phyloP scores from a whole-genome alignment of 768 basidiomycete species.

The Mrakia frigida region DNA sequence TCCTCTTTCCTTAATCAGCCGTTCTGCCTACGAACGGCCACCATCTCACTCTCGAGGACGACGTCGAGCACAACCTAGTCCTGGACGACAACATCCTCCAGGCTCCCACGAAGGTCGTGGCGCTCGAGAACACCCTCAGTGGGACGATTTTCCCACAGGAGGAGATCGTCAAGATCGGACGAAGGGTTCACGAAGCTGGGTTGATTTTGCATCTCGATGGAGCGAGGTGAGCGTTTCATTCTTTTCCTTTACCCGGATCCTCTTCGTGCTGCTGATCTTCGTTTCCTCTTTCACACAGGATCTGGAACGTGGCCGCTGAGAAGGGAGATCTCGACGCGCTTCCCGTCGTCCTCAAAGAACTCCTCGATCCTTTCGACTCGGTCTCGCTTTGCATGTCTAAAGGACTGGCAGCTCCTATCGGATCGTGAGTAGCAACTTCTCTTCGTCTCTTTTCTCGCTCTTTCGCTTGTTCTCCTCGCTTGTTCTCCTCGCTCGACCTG shows the following conservation, averaged over 20 bases:
- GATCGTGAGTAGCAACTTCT: conserved; percentile 47
- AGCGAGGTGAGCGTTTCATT: neutral
- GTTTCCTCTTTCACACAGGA: conserved; percentile 42
- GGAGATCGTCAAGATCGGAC: conserved; percentile 77
- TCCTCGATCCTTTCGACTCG: conserved; percentile 84
- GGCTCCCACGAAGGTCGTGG: conserved; percentile 77
- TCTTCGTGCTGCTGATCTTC: neutral
- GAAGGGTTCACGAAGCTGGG: conserved; percentile 62
- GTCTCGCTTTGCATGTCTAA: conserved; percentile 93
- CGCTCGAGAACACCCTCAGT: conserved; percentile 86
- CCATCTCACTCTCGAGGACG: conserved; percentile 73
- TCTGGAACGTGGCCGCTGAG: conserved; percentile 87
- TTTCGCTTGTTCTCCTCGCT: neutral
- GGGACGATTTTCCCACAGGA: conserved; percentile 88
- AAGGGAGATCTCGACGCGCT: conserved; percentile 37
- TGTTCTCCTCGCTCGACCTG: neutral
- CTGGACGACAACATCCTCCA: conserved; percentile 52
- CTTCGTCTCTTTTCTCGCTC: neutral
- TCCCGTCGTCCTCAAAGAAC: conserved; percentile 54
- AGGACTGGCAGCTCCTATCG: conserved; percentile 66
- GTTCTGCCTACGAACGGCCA: conserved; percentile 55
- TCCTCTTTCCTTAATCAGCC: conserved; percentile 26
- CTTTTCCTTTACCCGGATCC: neutral
- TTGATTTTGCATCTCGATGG: conserved; percentile 66
- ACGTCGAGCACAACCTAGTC: conserved; percentile 55